Percentiles rank a stretch among this genome's conserved stretches.
phyloP scores from a whole-genome alignment of 192 early-diverging fungal species.

The Linderina pennispora region DNA sequence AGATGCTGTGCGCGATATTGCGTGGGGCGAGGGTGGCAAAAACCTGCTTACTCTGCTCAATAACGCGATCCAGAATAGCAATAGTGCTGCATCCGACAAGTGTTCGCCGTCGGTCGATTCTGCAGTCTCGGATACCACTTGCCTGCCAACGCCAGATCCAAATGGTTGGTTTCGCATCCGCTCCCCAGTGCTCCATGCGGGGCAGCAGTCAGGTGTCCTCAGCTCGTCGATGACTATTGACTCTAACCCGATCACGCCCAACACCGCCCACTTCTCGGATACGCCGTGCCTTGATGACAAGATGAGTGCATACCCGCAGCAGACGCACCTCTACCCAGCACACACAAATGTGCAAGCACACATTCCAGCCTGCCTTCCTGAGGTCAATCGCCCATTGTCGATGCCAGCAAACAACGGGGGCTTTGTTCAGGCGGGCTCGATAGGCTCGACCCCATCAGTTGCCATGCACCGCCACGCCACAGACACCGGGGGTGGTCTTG shows the following conservation, averaged over 20 bases:
- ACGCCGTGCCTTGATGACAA: conserved; percentile 10
- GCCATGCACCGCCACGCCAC: too few relatives aligned
- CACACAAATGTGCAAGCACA: too few relatives aligned
- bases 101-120: conserved; percentile 42
- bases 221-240: conserved; percentile 6
- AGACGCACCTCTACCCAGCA: conserved; percentile 5
- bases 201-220: conserved; percentile 1
- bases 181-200: conserved; percentile 16
- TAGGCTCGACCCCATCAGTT: too few relatives aligned
- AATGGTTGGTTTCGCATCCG: conserved; percentile 40
- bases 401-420: too few relatives aligned
- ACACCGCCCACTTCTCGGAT: conserved; percentile 19
- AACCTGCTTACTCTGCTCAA: conserved; percentile 35
- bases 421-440: too few relatives aligned
- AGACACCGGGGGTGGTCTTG: too few relatives aligned
- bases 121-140: conserved; percentile 38
- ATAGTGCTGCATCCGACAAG: conserved; percentile 13
- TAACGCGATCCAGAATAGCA: conserved; percentile 33
- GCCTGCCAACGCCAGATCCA: conserved; percentile 41
- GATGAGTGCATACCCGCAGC: background rate
- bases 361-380: too few relatives aligned
- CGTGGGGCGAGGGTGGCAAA: conserved; percentile 46
- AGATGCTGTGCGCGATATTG: conserved; percentile 43
- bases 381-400: too few relatives aligned
- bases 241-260: conserved; percentile 35